Percentiles rank a stretch among this genome's conserved stretches.
These are phyloP conservation scores for Batrachochytrium dendrobatidis DNA, from an alignment of 371 early-diverging fungal genomes.

Conservation along the genomic window DNA sequence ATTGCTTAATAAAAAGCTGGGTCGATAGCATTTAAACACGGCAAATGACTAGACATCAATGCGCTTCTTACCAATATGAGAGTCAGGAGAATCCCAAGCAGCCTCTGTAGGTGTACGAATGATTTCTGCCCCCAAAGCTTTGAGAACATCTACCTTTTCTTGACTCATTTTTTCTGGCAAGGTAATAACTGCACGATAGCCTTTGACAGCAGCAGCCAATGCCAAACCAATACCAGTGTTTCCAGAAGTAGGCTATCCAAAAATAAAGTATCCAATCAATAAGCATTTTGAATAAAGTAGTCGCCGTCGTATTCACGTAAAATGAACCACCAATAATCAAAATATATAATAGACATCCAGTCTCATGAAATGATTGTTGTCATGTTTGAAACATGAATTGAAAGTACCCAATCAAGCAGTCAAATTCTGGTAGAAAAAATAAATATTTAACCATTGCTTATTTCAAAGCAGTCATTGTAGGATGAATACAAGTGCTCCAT, in stretches of 20 bases:
- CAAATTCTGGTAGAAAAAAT: too few species aligned
- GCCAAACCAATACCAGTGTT: conserved; percentile 93
- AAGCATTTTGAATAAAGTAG: conserved; percentile 3
- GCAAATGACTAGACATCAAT: not conserved
- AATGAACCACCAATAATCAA: conserved; percentile 4
- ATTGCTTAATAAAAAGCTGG: too few species aligned
- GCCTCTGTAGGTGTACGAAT: conserved; percentile 97
- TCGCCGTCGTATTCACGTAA: too few species aligned
- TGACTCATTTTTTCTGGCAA: conserved; percentile 97
- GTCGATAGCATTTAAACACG: not conserved
- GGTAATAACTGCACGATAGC: conserved; percentile 93
- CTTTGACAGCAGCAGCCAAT: conserved; percentile 90
- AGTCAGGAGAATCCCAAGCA: conserved; percentile 95
- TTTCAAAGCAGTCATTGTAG: too few species aligned
- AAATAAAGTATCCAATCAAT: not conserved
- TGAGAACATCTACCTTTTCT: conserved; percentile 95
- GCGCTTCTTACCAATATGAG: conserved; percentile 66
- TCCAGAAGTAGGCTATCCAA: conserved; percentile 79
- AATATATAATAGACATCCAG: not conserved
- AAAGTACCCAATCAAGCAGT: too few species aligned
- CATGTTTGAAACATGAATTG: not conserved
- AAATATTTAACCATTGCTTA: too few species aligned
- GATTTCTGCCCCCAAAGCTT: conserved; percentile 94
- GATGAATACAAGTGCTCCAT: too few species aligned
- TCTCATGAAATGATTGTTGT: too few species aligned